phyloP scores from a whole-genome alignment of 2,329 filamentous ascomycete genomes.

The Fusarium cicatricum region DNA sequence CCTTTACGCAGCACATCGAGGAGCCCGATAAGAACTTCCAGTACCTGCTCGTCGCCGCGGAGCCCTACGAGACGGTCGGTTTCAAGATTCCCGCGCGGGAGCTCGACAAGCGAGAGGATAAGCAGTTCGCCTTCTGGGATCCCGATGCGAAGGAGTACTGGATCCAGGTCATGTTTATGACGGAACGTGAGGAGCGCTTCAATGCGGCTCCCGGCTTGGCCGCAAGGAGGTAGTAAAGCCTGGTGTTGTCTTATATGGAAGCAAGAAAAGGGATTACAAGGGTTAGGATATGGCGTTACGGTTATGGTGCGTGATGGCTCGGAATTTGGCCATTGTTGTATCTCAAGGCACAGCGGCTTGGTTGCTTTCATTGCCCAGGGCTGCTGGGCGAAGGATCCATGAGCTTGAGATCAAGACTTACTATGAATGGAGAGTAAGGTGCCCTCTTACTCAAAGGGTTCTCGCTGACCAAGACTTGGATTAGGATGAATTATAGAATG shows the following conservation, averaged over 20 bases:
- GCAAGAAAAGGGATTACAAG: slow-evolving; percentile 6
- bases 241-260: background rate
- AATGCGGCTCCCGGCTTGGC: slow-evolving; percentile 70
- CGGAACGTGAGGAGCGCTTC: slow-evolving; percentile 92
- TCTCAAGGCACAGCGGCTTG: background rate
- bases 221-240: slow-evolving; percentile 51
- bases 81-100: slow-evolving; percentile 96
- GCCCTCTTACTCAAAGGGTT: slow-evolving; percentile 8
- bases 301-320: slow-evolving; percentile 4
- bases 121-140: slow-evolving; percentile 96
- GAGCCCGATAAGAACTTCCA: slow-evolving; percentile 94
- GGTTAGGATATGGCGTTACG: slow-evolving; percentile 28
- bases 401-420: background rate
- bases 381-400: too few species aligned
- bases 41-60: slow-evolving; percentile 92
- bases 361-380: too few species aligned
- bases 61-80: slow-evolving; percentile 96
- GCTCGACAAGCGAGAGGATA: slow-evolving; percentile 86
- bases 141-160: slow-evolving; percentile 96
- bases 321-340: background rate
- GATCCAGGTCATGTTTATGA: slow-evolving; percentile 98
- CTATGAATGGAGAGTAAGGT: slow-evolving; percentile 15
- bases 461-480: slow-evolving; percentile 10
- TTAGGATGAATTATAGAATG: slow-evolving; percentile 10
- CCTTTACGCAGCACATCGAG: slow-evolving; percentile 94